Percentiles rank a stretch among this genome's conserved stretches.
phyloP scores from a whole-genome alignment of 768 basidiomycete genomes.

The Tephrocybe sp. region DNA sequence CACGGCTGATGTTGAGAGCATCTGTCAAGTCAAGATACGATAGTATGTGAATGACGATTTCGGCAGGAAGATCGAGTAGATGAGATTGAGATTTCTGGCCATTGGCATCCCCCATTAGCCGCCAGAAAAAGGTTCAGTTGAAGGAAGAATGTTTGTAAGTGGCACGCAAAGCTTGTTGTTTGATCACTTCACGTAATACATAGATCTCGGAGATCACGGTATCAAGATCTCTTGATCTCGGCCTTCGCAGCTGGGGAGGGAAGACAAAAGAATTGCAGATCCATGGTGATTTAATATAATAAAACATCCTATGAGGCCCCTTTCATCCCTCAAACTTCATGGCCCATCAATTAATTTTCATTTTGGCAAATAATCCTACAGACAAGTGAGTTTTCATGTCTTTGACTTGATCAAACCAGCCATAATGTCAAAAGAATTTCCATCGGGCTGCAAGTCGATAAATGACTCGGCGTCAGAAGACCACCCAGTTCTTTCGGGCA shows the following conservation, averaged over 20 bases:
- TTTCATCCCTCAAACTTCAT: no score
- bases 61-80: conserved; percentile 11
- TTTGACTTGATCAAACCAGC: conserved; percentile 73
- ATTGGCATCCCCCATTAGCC: neutral
- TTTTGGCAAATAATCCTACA: neutral
- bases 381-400: conserved; percentile 18
- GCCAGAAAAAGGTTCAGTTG: neutral
- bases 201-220: no score
- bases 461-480: conserved; percentile 38
- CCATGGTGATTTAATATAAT: no score
- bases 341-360: no score
- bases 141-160: neutral
- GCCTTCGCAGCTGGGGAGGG: no score
- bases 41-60: conserved; percentile 11
- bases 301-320: no score
- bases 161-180: no score
- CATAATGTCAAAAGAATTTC: conserved; percentile 97
- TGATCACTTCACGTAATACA: no score
- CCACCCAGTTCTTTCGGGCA: conserved; percentile 50
- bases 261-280: no score
- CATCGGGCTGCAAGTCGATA: conserved; percentile 94
- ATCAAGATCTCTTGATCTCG: no score
- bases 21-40: conserved; percentile 6
- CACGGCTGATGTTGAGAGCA: conserved; percentile 6
- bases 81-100: neutral